A percentile compares a stretch with the other conserved stretches of the same genome.
Evolutionary conservation across 2,329 filamentous ascomycete species (phyloP).

Genomic region (Sporothrix phasma): DNA sequence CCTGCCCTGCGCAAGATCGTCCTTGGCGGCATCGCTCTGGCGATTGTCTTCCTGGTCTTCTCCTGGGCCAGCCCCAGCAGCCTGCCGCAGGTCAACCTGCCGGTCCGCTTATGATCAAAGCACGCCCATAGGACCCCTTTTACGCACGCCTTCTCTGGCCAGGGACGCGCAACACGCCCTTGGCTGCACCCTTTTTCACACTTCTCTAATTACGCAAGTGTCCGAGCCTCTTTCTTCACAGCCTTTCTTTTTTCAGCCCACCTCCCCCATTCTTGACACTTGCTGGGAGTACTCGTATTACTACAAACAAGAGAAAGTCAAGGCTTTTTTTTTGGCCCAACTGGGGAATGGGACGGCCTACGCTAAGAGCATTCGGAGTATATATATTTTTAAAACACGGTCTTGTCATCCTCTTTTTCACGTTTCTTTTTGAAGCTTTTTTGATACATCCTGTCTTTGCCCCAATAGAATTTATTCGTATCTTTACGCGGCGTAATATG

Average conservation of each 20-base stretch:
- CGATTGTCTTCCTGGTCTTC: conserved; percentile 61
- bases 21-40: conserved; percentile 52
- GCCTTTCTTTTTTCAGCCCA: not conserved
- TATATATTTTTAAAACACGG: conserved; percentile 7
- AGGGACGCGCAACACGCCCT: not conserved
- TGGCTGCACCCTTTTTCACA: not conserved
- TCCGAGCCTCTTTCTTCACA: not conserved
- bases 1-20: conserved; percentile 71
- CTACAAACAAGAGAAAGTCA: not conserved
- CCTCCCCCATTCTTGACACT: not conserved
- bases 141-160: not conserved
- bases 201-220: conserved; percentile 7
- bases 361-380: conserved; percentile 10
- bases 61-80: conserved; percentile 27
- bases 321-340: not conserved
- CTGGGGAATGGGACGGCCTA: not conserved
- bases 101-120: conserved; percentile 12
- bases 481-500: conserved; percentile 11
- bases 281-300: conserved; percentile 12
- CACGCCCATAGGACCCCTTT: not conserved
- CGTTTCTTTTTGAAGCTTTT: not conserved
- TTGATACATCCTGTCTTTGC: not conserved
- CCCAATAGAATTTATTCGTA: not conserved
- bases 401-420: conserved; percentile 6
- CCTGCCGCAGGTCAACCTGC: conserved; percentile 9